phyloP scores from a whole-genome alignment of 148 eudicot species.

The Mesembryanthemum crystallinum region DNA sequence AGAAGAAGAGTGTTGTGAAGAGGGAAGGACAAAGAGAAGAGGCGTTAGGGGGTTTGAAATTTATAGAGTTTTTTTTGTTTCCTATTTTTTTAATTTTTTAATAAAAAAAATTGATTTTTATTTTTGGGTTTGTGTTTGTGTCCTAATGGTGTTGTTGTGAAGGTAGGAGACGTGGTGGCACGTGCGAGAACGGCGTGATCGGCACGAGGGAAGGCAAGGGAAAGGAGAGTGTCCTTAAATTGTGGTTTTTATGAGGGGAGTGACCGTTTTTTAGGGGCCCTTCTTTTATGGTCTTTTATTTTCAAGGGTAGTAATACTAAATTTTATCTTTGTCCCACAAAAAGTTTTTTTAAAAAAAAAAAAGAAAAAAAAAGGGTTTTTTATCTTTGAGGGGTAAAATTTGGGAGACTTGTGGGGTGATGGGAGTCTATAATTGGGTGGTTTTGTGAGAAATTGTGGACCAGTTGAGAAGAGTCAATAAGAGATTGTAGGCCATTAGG shows the following conservation, averaged over 20 bases:
- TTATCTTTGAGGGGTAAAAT: neutral
- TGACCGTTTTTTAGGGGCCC: slow-evolving; percentile 13
- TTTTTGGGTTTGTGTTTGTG: too few relatives aligned
- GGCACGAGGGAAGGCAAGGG: slow-evolving; percentile 19
- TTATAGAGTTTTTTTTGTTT: slow-evolving; percentile 16
- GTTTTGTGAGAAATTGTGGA: neutral
- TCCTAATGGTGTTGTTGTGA: neutral
- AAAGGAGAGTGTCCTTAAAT: slow-evolving; percentile 19
- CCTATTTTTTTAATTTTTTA: neutral
- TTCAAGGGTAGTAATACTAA: neutral
- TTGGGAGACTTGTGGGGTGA: neutral
- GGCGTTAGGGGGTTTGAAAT: slow-evolving; percentile 2
- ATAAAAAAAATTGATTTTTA: neutral
- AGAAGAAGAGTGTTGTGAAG: neutral
- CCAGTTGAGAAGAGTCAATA: neutral
- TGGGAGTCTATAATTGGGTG: slow-evolving; percentile 1
- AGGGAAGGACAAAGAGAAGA: too few relatives aligned
- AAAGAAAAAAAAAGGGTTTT: too few relatives aligned
- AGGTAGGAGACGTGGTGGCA: slow-evolving; percentile 10
- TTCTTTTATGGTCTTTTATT: slow-evolving; percentile 7
- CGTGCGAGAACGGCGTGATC: slow-evolving; percentile 23
- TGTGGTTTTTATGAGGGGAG: slow-evolving; percentile 15
- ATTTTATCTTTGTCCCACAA: neutral
- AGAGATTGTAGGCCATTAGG: neutral
- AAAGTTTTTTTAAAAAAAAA: too few relatives aligned